Percentiles rank a stretch among this genome's conserved stretches.
Conservation (phyloP, 768 basidiomycete species). For the Phanerochaete carnosa region DNA sequence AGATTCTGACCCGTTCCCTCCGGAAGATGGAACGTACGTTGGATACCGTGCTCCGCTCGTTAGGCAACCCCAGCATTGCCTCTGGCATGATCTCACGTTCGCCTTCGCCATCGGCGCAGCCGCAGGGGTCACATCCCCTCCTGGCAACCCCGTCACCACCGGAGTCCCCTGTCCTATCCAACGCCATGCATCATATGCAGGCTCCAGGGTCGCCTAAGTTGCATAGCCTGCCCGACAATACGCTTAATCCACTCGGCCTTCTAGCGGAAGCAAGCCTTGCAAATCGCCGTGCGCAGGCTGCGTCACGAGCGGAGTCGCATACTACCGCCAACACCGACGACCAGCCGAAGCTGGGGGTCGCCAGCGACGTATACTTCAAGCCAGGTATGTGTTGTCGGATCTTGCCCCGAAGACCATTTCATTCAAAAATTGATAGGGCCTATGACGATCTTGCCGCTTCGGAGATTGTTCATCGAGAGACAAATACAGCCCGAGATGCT, state of each 20-base stretch:
- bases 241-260: conserved; percentile 88
- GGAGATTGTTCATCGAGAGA: conserved; percentile 80
- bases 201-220: conserved; percentile 73
- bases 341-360: conserved; percentile 62
- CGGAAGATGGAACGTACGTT: conserved; percentile 90
- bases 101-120: conserved; percentile 62
- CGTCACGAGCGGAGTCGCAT: conserved; percentile 11
- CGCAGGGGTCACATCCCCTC: conserved; percentile 50
- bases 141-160: conserved; percentile 35
- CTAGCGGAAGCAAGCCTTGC: conserved; percentile 87
- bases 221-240: conserved; percentile 88
- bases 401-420: background rate
- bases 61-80: conserved; percentile 78
- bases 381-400: conserved; percentile 53
- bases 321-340: conserved; percentile 7
- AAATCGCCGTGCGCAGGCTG: conserved; percentile 59
- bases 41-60: conserved; percentile 87
- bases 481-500: conserved; percentile 94
- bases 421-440: conserved; percentile 49
- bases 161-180: conserved; percentile 36
- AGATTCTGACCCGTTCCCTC: conserved; percentile 74
- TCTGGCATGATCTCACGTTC: conserved; percentile 82
- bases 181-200: conserved; percentile 19
- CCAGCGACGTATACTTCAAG: conserved; percentile 88
- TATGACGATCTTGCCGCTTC: conserved; percentile 83